phyloP scores from a whole-genome alignment of 192 early-diverging fungal genomes.

The Linnemannia zychae region DNA sequence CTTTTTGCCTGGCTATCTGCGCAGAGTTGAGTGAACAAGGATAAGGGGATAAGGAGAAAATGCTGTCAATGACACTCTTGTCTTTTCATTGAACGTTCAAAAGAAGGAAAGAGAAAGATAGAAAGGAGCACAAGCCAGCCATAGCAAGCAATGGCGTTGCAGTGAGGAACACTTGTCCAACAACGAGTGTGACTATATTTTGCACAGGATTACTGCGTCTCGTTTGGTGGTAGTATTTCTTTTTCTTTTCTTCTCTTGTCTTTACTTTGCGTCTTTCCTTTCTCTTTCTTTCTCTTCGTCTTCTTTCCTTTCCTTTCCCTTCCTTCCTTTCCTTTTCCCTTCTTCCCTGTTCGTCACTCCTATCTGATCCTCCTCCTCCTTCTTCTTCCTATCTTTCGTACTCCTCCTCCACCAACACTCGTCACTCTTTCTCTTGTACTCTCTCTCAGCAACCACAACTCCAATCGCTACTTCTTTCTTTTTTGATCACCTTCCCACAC shows the following conservation, averaged over 20 bases:
- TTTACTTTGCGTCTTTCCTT: not conserved
- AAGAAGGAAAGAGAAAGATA: too few species aligned
- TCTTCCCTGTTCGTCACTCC: conserved; percentile 1
- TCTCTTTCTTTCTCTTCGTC: not conserved
- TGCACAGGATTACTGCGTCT: not conserved
- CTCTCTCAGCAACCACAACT: not conserved
- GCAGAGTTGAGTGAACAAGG: not conserved
- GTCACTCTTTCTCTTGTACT: too few species aligned
- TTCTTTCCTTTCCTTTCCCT: not conserved
- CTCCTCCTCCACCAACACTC: not conserved
- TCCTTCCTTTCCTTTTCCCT: not conserved
- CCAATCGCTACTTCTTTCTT: not conserved
- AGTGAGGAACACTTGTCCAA: too few species aligned
- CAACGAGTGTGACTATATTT: too few species aligned
- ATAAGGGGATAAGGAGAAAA: not conserved
- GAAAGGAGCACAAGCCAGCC: too few species aligned
- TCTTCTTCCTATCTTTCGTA: not conserved
- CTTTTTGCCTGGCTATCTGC: not conserved
- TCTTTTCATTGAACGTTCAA: too few species aligned
- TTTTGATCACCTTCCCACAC: not conserved
- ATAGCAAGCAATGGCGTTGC: too few species aligned
- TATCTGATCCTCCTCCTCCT: not conserved
- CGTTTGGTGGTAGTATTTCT: too few species aligned
- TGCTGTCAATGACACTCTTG: not conserved
- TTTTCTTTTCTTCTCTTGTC: not conserved